Base-by-base conservation (phyloP, 257 asterid species). In the Catharanthus roseus region DNA sequence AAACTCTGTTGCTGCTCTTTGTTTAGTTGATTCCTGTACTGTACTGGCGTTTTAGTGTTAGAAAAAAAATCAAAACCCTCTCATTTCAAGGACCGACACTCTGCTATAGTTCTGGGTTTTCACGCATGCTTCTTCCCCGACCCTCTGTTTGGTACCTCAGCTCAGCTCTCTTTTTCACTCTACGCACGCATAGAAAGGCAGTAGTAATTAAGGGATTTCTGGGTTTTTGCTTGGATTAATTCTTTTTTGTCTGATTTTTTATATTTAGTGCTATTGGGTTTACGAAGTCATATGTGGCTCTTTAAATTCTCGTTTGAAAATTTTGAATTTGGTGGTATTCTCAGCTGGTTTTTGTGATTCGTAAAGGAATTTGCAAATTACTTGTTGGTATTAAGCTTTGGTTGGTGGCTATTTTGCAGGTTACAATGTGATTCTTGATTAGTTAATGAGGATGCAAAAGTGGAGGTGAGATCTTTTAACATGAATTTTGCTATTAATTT, bases 401-500 rank as follows among this genome's bases (percentile, higher is more conserved):
- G 4, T 33, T 33, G 19, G 19, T 38, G 34, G 24, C 0, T 47
- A 55, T 24, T 42, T 49, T 76, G 34, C 81, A 76, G 82, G 72
- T 56, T 53, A 21, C 41, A 7, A 34, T 68, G 58, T 55, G 28
- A 18, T 72, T 11, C 53, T 34, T 39, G 44, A 23, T 49, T 63
- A 50, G 6, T 33, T 61, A 74, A 58, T 38, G 75, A 77, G 42
- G 58, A 71, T 31, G 50, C 45, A 10, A 11, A 19, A 70, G 11
- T 67, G 12, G 16, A 24, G 39, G 55, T 51, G 64, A 28, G 74
- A 69, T 19, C 21, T 16, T 67, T 56, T 34, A 68, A 61, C 44
- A 89, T 85, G 98, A 85, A 80, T 74, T 68, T 33, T 67, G 56
- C 71, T 31, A 47, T 56, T 39, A 85, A 78, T 72, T 63, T 85